Percentiles rank a stretch among this genome's conserved stretches.
Evolutionary conservation across 78 protist species (phyloP).

Genomic region (Parvularia atlantis): DNA sequence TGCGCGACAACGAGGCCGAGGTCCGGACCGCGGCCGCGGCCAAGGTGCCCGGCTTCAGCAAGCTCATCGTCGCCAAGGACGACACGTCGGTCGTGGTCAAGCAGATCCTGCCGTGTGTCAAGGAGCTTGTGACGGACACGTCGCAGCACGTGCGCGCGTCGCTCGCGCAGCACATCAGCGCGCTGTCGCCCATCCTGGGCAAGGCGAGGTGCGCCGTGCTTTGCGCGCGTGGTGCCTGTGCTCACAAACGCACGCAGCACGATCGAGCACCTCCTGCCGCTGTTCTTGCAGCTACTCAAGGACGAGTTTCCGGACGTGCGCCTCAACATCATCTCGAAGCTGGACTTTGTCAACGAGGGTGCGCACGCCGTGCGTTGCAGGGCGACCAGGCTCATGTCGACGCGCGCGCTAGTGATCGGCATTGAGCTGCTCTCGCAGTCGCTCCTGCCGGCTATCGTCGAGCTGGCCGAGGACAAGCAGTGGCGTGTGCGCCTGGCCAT

Average conservation of each 20-base stretch:
- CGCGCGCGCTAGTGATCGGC: slow-evolving; percentile 51
- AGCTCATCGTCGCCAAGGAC: slow-evolving; percentile 36
- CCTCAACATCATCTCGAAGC: slow-evolving; percentile 74
- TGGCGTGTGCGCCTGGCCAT: slow-evolving; percentile 91
- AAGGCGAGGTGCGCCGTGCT: no score
- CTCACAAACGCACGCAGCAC: slow-evolving; percentile 56
- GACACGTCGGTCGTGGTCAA: background rate
- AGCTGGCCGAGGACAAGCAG: slow-evolving; percentile 85
- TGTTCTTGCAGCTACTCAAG: slow-evolving; percentile 67
- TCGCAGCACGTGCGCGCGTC: slow-evolving; percentile 90
- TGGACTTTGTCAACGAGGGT: slow-evolving; percentile 50
- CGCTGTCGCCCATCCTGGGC: slow-evolving; percentile 70
- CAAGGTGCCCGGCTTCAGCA: slow-evolving; percentile 53
- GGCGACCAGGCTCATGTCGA: no score
- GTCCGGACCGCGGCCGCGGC: slow-evolving; percentile 91
- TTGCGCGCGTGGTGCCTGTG: no score
- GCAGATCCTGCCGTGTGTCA: slow-evolving; percentile 55
- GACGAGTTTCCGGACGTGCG: slow-evolving; percentile 87
- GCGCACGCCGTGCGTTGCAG: no score
- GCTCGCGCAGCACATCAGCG: slow-evolving; percentile 70
- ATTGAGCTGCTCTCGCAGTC: slow-evolving; percentile 62
- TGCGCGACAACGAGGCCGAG: slow-evolving; percentile 91
- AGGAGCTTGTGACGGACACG: slow-evolving; percentile 56
- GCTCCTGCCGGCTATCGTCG: slow-evolving; percentile 85
- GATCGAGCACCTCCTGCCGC: slow-evolving; percentile 60